Base-by-base conservation (phyloP, 768 basidiomycete species). In the Suillus lakei region DNA sequence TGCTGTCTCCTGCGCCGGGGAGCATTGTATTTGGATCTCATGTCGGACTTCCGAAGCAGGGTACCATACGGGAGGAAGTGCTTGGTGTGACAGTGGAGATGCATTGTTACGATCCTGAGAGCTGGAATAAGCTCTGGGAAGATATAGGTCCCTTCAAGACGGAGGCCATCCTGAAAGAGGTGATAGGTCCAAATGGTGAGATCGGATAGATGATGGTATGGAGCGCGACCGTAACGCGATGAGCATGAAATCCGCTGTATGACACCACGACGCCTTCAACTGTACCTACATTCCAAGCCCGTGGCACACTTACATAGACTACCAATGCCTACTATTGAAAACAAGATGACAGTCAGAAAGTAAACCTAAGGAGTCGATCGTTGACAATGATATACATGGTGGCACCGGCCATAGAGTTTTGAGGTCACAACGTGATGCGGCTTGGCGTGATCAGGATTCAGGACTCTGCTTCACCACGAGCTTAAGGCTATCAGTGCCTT, bases 21-120 rank as follows among this genome's bases (percentile, higher is more conserved):
- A 74, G 76, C 46, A 61, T 78, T 18, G 66, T 76, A 46, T 77
- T 78, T 63, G 77, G 78, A 32, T 65, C 51, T 36, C 78, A 79
- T 32, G 26, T 71, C 8, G 70, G 66, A 15, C n/a, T 61, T 26
- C 65, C 61, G 50, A 58, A 48, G 13, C 70, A 66, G 43, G 71
- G 70, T 9, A 43, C 46, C 38, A 34, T 63, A 13, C 21, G 18
- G 3, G 61, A 53, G 30, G 56, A 44, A 34, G 32, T 59, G 3
- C 48, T 61, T 28, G 68, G 63, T 4, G 64, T 53, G 48, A 54
- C 56, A 5, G 46, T 67, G 18, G 60, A 13, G 5, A 66, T 71
- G 46, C 75, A 71, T 64, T 74, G 71, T 41, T 72, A 77, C 48
- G 55, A 68, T 54, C 73, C 72, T 12, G 60, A 66, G 4, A 76